A percentile compares a stretch with the other conserved stretches of the same genome.
phyloP scores from a whole-genome alignment of 306 rosid genomes.

The Cotoneaster glaucophyllus region DNA sequence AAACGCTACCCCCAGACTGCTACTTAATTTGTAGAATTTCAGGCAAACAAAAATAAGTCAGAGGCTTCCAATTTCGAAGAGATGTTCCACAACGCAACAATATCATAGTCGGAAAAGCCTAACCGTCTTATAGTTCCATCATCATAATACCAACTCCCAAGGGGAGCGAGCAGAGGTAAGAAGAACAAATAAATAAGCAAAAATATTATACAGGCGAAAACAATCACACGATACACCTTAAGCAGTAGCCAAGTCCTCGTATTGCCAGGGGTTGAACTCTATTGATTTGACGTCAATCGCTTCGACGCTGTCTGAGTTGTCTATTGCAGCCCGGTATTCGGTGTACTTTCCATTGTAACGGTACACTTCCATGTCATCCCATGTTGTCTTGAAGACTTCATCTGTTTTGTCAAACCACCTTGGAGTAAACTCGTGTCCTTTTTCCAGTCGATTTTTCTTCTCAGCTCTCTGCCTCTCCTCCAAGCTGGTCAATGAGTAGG shows the following conservation, averaged over 20 bases:
- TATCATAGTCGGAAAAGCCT: constrained; percentile 10
- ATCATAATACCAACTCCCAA: not conserved
- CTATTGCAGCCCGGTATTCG: constrained; percentile 42
- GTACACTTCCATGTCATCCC: constrained; percentile 81
- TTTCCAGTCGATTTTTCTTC: constrained; percentile 55
- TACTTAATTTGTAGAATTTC: not conserved
- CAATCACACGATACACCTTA: constrained; percentile 7
- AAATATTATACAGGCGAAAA: constrained; percentile 10
- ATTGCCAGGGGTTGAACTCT: constrained; percentile 83
- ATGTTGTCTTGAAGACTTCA: constrained; percentile 60
- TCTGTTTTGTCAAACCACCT: constrained; percentile 70
- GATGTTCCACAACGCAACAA: not conserved
- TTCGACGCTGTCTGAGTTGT: constrained; percentile 35
- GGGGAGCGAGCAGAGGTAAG: not conserved
- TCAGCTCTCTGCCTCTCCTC: constrained; percentile 84
- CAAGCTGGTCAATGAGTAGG: constrained; percentile 35
- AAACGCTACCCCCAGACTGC: not conserved
- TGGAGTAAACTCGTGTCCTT: constrained; percentile 47
- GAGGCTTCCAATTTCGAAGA: not conserved
- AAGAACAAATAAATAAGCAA: constrained; percentile 1
- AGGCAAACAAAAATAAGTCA: not conserved
- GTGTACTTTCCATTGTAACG: constrained; percentile 62
- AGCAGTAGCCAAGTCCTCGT: constrained; percentile 35
- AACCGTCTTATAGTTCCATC: constrained; percentile 1
- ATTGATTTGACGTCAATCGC: constrained; percentile 30